Conservation (phyloP, 495 filamentous ascomycete species). For the Annulohypoxylon maeteangense region DNA sequence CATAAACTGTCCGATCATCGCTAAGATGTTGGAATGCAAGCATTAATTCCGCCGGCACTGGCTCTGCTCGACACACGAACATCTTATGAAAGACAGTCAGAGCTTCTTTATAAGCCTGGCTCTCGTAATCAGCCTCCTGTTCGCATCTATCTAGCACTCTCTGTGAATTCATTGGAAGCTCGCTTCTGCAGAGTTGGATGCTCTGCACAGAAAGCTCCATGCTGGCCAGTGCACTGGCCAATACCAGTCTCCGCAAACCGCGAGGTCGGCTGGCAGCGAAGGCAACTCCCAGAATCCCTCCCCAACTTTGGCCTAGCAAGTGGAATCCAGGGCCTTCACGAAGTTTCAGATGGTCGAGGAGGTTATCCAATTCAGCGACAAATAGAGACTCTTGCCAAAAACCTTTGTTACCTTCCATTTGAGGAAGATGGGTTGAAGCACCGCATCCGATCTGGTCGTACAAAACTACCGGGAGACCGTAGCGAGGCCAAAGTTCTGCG, state of each 20-base stretch:
- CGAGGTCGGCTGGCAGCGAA: not conserved
- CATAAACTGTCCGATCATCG: not conserved
- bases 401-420: constrained; percentile 48
- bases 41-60: not conserved
- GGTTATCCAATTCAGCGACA: constrained; percentile 59
- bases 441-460: constrained; percentile 66
- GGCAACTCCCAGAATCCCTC: constrained; percentile 46
- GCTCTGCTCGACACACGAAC: not conserved
- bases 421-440: constrained; percentile 54
- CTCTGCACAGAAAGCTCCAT: not conserved
- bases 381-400: constrained; percentile 57
- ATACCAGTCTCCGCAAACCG: not conserved
- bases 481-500: constrained; percentile 46
- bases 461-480: constrained; percentile 56
- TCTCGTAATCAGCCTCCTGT: not conserved
- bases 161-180: not conserved
- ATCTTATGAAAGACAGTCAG: not conserved
- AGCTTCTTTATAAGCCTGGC: not conserved
- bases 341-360: constrained; percentile 53
- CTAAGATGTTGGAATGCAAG: not conserved
- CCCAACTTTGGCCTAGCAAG: constrained; percentile 56
- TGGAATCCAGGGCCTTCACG: constrained; percentile 48
- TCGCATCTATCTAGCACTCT: not conserved
- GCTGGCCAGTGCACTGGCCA: not conserved
- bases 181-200: no score